Evolutionary conservation across 2,329 filamentous ascomycete genomes (phyloP).

Genomic region (Ilyonectria mors-panacis): DNA sequence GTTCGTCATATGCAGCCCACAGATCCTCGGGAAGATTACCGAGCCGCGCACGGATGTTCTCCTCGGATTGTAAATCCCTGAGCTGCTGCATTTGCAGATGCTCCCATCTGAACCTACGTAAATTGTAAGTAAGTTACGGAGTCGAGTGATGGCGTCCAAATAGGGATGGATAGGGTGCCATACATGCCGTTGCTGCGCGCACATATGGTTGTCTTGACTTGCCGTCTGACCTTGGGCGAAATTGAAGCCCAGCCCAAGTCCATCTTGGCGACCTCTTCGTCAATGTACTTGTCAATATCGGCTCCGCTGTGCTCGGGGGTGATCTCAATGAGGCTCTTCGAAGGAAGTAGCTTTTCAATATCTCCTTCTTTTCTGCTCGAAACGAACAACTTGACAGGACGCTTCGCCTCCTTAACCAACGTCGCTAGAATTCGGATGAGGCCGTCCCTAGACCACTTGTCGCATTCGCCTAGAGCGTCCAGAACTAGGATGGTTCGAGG

Average conservation of each 20-base stretch:
- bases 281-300: too few relatives aligned
- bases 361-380: constrained; percentile 2
- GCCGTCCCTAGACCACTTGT: neutral
- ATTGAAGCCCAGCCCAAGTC: too few relatives aligned
- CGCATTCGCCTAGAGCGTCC: constrained; percentile 16
- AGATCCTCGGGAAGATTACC: constrained; percentile 6
- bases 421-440: neutral
- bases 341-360: too few relatives aligned
- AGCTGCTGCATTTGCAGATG: constrained; percentile 19
- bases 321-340: too few relatives aligned
- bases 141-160: too few relatives aligned
- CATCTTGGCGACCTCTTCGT: too few relatives aligned
- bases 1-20: constrained; percentile 8
- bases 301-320: too few relatives aligned
- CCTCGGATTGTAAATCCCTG: neutral
- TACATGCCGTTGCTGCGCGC: too few relatives aligned
- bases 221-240: too few relatives aligned
- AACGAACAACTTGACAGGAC: constrained; percentile 1
- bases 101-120: constrained; percentile 17
- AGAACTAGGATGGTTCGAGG: constrained; percentile 15
- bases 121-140: neutral
- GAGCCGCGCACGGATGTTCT: neutral
- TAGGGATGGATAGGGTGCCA: too few relatives aligned
- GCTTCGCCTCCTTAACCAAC: neutral
- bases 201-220: too few relatives aligned